Conservation (phyloP, 768 basidiomycete species). For the Termitomyces bulborhizus region DNA sequence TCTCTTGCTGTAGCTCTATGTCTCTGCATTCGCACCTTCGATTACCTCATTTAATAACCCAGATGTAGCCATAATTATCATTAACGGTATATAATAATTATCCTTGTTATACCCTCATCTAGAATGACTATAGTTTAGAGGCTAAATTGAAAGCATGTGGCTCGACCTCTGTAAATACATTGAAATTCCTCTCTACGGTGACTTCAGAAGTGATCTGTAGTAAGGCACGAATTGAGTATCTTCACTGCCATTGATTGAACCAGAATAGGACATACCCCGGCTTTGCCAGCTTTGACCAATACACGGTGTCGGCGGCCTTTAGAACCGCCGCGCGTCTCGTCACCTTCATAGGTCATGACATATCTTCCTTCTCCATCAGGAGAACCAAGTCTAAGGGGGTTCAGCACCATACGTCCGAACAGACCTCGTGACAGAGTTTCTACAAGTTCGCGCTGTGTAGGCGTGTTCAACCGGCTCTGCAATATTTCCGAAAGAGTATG, state of each 20-base stretch:
- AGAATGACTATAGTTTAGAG: constrained; percentile 22
- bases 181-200: constrained; percentile 54
- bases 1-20: constrained; percentile 18
- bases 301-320: constrained; percentile 57
- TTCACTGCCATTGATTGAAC: background rate
- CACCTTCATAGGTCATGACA: constrained; percentile 62
- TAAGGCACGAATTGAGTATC: background rate
- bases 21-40: constrained; percentile 3
- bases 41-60: background rate
- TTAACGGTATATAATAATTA: background rate
- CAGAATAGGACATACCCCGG: constrained; percentile 37
- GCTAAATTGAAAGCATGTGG: constrained; percentile 19
- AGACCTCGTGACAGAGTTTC: constrained; percentile 40
- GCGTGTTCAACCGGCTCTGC: constrained; percentile 31
- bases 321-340: constrained; percentile 58
- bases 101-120: background rate
- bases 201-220: constrained; percentile 46
- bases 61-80: constrained; percentile 14
- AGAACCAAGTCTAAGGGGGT: constrained; percentile 35
- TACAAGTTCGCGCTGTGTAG: constrained; percentile 40
- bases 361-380: constrained; percentile 37
- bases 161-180: constrained; percentile 54
- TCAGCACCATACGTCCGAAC: constrained; percentile 60
- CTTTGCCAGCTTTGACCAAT: constrained; percentile 38
- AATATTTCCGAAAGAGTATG: constrained; percentile 53